Evolutionary conservation across 2,329 filamentous ascomycete species (phyloP), one percentile per base, ranked within the genome.

Genomic region (Coleophoma eucalyptorum): DNA sequence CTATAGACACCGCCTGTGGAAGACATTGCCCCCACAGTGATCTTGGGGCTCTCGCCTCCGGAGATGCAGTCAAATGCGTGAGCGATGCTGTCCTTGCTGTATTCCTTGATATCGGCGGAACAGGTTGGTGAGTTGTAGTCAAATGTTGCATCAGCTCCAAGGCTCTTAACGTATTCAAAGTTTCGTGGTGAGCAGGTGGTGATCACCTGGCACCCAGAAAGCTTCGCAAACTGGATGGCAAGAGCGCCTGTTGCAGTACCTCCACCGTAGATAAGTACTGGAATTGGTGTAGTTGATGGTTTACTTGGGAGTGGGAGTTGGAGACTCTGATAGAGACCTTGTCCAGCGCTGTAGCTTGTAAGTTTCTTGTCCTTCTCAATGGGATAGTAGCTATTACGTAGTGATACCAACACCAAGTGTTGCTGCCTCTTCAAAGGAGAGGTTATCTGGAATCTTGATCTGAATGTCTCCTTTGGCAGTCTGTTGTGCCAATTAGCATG

Each of bases 61-160:
- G 69, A 63, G 49, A 80, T 75, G 52, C 72, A 77, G 61, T 82
- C 79, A 35, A 78, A 70, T 4, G 65, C 75, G 21, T 74, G 62
- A 13, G 62, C 61, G 3, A 81, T 65, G 31, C 61, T 64, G 62
- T 75, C 69, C 3, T 71, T 64, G 10, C 74, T 76, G 47, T 67
- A 67, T 40, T 68, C 63, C 33, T 70, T 68, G 62, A 82, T 80
- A 52, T 77, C 69, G 37, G 67, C 63, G 1, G 69, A 69, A 32
- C 68, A 69, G 18, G 70, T 68, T 0, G 72, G 66, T 16, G 71
- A 69, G 16, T 68, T 69, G 67, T 81, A 81, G 63, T 80, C 72
- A 56, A 79, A 78, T 11, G 69, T 69, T 42, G 66, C 66, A 50
- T 72, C 69, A 1, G 76, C 77, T 18, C 79, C 79, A 11, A 76